Base-by-base conservation (phyloP, 805 yeast genomes). In the Phaffomyces thermotolerans region DNA sequence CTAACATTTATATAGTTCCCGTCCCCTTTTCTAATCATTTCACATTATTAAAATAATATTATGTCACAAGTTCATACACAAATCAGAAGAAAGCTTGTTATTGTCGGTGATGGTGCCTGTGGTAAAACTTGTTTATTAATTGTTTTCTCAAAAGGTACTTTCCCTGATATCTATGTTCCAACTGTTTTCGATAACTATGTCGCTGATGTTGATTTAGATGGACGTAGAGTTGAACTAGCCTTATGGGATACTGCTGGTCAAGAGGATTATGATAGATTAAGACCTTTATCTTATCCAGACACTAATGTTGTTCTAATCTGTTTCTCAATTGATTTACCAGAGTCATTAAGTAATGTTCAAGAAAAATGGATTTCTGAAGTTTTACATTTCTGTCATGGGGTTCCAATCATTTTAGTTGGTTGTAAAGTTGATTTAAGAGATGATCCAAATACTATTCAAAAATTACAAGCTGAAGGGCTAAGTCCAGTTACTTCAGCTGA, bases 201-300 rank as follows among this genome's bases (percentile, higher is more conserved):
- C 57, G 95, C 97, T 38, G 96, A 89, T 65, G 97, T 91, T 46
- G 96, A 80, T 61, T 83, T 84, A 46, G 91, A 84, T 58, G 95
- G 95, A 40, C 84, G 91, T 67, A 78, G 85, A 63, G 97, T 91
- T 46, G 96, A 90, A 65, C 73, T 89, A 66, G 95, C 96, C 8
- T 73, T 89, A 54, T 89, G 96, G 96, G 96, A 89, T 88, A 89
- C 96, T 54, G 96, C 97, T 44, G 97, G 97, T 52, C 97, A 89
- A 77, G 97, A 89, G 73, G 97, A 90, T 72, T 89, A 89, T 64
- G 96, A 88, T 67, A 84, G 96, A 67, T 73, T 87, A 56, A 83
- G 95, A 69, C 95, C 96, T 36, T 72, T 87, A 52, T 82, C 91
- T 13, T 89, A 89, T 67, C 96, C 96, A 49, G 95, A 89, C 64